A percentile compares a stretch with the other conserved stretches of the same genome.
These are phyloP conservation scores for Alternaria solani DNA, from an alignment of 2,329 filamentous ascomycete genomes.

Conservation along the genomic window DNA sequence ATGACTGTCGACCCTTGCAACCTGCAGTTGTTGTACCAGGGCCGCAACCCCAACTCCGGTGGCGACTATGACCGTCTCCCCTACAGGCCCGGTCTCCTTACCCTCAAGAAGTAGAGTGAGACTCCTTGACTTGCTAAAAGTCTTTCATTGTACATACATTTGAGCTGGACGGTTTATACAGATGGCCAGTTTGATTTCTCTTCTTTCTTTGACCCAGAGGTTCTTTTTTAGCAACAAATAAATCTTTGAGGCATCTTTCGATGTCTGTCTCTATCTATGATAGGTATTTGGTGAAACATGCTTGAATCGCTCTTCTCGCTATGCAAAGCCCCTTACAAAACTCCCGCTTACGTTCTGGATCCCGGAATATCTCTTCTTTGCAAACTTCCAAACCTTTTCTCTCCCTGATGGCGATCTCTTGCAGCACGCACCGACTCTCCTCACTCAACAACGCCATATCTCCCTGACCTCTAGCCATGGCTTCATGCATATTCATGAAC, in stretches of 20 bases:
- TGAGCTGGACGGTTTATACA: slow-evolving; percentile 12
- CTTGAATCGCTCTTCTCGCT: slow-evolving; percentile 1
- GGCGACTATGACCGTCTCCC: slow-evolving; percentile 62
- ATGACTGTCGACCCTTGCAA: slow-evolving; percentile 71
- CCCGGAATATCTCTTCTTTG: slow-evolving; percentile 7
- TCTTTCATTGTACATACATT: slow-evolving; percentile 15
- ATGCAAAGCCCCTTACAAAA: slow-evolving; percentile 1
- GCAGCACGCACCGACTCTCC: background rate
- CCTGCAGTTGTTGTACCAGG: slow-evolving; percentile 71
- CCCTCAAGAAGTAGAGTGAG: slow-evolving; percentile 11
- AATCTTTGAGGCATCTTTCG: background rate
- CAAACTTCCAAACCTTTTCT: slow-evolving; percentile 20
- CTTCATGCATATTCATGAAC: slow-evolving; percentile 37
- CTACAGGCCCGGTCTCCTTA: slow-evolving; percentile 59
- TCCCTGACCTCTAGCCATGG: slow-evolving; percentile 2
- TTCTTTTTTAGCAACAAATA: background rate
- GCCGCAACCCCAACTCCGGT: slow-evolving; percentile 54
- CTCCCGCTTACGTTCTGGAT: background rate
- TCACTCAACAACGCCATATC: background rate
- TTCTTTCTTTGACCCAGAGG: background rate
- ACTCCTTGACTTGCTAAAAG: background rate
- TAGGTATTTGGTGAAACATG: slow-evolving; percentile 5
- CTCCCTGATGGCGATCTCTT: slow-evolving; percentile 21
- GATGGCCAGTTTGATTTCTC: slow-evolving; percentile 1
- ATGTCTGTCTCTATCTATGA: background rate